A percentile compares a stretch with the other conserved stretches of the same genome.
phyloP scores from a whole-genome alignment of 208 protist genomes.

The Trypanosoma conorhini region DNA sequence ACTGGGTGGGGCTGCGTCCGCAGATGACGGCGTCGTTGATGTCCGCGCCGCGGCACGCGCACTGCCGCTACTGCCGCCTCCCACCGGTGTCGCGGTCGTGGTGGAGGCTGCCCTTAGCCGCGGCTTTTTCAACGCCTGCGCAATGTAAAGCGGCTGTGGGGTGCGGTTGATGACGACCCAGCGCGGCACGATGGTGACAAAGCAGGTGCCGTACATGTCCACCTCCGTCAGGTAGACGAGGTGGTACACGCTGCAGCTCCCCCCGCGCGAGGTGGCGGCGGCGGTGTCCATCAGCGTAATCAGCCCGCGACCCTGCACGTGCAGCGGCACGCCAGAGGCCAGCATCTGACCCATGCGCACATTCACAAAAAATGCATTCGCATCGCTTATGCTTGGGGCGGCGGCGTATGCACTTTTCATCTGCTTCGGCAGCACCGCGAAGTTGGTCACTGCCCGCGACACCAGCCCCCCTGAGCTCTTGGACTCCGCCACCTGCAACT shows the following conservation, averaged over 20 bases:
- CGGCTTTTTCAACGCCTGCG: constrained; percentile 35
- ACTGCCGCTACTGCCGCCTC: neutral
- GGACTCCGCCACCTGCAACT: constrained; percentile 62
- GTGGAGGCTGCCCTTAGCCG: constrained; percentile 22
- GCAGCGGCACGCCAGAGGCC: constrained; percentile 64
- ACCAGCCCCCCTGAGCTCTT: constrained; percentile 40
- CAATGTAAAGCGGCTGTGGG: constrained; percentile 54
- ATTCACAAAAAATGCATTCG: constrained; percentile 79
- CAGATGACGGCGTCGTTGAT: neutral
- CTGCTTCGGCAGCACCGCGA: constrained; percentile 43
- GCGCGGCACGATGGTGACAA: constrained; percentile 79
- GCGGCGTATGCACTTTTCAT: constrained; percentile 65
- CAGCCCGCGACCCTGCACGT: constrained; percentile 76
- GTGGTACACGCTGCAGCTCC: constrained; percentile 40
- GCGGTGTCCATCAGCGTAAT: constrained; percentile 53
- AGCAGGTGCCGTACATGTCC: constrained; percentile 50
- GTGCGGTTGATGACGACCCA: constrained; percentile 89
- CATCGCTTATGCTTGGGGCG: constrained; percentile 33
- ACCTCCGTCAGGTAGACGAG: constrained; percentile 67
- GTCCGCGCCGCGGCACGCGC: too few relatives aligned
- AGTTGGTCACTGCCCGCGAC: constrained; percentile 49
- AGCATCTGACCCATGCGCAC: constrained; percentile 39
- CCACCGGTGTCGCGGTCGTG: constrained; percentile 3
- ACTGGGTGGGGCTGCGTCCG: neutral
- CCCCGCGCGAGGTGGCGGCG: neutral